Percentiles rank a stretch among this genome's conserved stretches.
These are phyloP conservation scores for Adansonia grandidieri DNA, from an alignment of 441 rosid genomes.

Conservation along the genomic window DNA sequence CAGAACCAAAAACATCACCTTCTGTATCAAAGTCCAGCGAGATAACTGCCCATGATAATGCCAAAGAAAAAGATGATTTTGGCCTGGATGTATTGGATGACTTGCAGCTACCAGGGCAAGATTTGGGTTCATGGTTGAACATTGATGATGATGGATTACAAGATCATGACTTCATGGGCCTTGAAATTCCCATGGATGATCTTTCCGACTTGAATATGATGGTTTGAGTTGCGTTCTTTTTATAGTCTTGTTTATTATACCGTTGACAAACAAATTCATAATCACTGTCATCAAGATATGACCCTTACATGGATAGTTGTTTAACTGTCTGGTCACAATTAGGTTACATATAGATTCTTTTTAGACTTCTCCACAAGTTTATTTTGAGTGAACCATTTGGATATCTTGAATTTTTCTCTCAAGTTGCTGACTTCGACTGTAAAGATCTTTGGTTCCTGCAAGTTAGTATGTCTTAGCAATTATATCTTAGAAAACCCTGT, in stretches of 20 bases:
- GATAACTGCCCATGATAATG: slow-evolving; percentile 46
- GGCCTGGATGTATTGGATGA: slow-evolving; percentile 70
- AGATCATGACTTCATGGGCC: slow-evolving; percentile 89
- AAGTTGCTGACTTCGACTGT: slow-evolving; percentile 65
- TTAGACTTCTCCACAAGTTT: slow-evolving; percentile 50
- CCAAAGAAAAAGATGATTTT: slow-evolving; percentile 56
- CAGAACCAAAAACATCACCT: slow-evolving; percentile 58
- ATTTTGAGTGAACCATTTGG: slow-evolving; percentile 53
- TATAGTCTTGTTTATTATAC: slow-evolving; percentile 90
- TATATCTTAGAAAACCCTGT: slow-evolving; percentile 59
- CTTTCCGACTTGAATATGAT: slow-evolving; percentile 95
- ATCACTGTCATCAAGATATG: slow-evolving; percentile 54
- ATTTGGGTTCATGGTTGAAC: slow-evolving; percentile 92
- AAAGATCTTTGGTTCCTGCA: slow-evolving; percentile 53
- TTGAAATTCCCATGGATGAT: slow-evolving; percentile 99
- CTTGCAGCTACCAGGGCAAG: slow-evolving; percentile 82
- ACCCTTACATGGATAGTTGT: slow-evolving; percentile 59
- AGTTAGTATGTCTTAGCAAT: slow-evolving; percentile 56
- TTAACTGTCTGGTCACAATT: slow-evolving; percentile 54
- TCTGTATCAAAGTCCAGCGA: slow-evolving; percentile 54
- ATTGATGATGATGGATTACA: slow-evolving; percentile 92
- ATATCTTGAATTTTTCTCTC: slow-evolving; percentile 60
- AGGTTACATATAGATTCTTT: slow-evolving; percentile 82
- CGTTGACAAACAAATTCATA: slow-evolving; percentile 53
- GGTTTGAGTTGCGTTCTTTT: slow-evolving; percentile 78